Conservation (phyloP, 805 yeast species). For the Lipomyces yamadae region DNA sequence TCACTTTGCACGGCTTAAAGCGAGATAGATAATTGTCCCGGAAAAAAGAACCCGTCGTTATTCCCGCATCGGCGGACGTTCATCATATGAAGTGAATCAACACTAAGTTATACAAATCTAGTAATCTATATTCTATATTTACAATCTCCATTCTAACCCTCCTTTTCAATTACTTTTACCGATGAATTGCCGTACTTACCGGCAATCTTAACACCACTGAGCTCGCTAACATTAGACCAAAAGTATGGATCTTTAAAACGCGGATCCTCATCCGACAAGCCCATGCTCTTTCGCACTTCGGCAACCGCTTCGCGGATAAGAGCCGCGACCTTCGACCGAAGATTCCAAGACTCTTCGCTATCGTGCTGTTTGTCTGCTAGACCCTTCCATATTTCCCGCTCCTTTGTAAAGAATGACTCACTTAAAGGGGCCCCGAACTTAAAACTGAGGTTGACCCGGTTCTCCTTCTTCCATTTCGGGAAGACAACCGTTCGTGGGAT, state of each 20-base stretch:
- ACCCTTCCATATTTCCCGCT: conserved; percentile 71
- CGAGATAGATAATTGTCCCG: background rate
- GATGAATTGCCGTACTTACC: conserved; percentile 58
- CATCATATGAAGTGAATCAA: too few species aligned
- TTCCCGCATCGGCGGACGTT: background rate
- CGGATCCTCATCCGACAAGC: conserved; percentile 64
- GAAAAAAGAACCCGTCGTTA: background rate
- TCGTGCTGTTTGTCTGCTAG: conserved; percentile 58
- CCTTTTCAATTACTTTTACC: conserved; percentile 27
- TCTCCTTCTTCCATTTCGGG: conserved; percentile 30
- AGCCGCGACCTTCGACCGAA: conserved; percentile 73
- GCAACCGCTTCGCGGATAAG: conserved; percentile 65
- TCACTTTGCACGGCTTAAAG: too few species aligned
- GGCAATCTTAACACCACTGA: conserved; percentile 70
- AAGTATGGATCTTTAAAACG: conserved; percentile 69
- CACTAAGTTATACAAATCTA: background rate
- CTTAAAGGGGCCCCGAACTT: conserved; percentile 73
- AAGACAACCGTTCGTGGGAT: conserved; percentile 53
- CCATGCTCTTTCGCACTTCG: conserved; percentile 30
- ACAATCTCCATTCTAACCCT: conserved; percentile 17
- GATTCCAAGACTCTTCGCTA: conserved; percentile 66
- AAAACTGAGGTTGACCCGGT: conserved; percentile 57
- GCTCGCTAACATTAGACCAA: conserved; percentile 70
- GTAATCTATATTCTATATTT: conserved; percentile 6
- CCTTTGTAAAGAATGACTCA: conserved; percentile 61